phyloP scores from a whole-genome alignment of 768 basidiomycete genomes.

The Podaxis rugospora region DNA sequence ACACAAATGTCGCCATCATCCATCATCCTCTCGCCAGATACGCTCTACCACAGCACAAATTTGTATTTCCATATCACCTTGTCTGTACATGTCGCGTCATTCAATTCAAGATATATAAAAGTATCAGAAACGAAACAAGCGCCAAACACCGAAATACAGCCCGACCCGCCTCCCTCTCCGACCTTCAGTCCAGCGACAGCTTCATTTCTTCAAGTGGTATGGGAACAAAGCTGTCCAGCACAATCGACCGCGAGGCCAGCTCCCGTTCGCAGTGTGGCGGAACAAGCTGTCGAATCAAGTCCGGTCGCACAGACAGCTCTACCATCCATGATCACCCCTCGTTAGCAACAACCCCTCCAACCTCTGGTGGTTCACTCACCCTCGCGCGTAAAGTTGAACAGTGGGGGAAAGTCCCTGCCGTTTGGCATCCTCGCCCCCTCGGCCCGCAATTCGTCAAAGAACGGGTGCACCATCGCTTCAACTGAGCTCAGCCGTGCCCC shows the following conservation, averaged over 20 bases:
- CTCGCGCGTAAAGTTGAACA: constrained; percentile 96
- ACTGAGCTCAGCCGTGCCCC: constrained; percentile 85
- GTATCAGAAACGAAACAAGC: constrained; percentile 21
- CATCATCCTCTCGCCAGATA: constrained; percentile 11
- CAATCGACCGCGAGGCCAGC: constrained; percentile 81
- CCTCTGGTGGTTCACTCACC: constrained; percentile 47
- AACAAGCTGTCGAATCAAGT: constrained; percentile 87
- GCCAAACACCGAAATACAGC: constrained; percentile 16
- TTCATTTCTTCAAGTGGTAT: constrained; percentile 95
- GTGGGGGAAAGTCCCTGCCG: constrained; percentile 89
- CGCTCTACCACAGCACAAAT: constrained; percentile 15
- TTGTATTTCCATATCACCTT: constrained; percentile 15
- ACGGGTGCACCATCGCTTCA: constrained; percentile 89
- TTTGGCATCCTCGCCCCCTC: constrained; percentile 95
- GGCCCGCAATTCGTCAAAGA: constrained; percentile 93
- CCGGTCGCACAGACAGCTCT: constrained; percentile 97
- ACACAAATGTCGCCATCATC: constrained; percentile 39
- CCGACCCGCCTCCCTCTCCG: constrained; percentile 2
- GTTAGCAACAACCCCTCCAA: too few relatives aligned
- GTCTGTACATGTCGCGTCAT: constrained; percentile 22
- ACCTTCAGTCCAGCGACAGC: constrained; percentile 83
- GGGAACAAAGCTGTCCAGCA: constrained; percentile 89
- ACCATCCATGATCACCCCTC: constrained; percentile 1
- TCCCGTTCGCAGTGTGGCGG: constrained; percentile 88
- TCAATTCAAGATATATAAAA: constrained; percentile 46